These are phyloP conservation scores for Breviolum minutum DNA, from an alignment of 73 alveolate genomes.

Conservation along the genomic window DNA sequence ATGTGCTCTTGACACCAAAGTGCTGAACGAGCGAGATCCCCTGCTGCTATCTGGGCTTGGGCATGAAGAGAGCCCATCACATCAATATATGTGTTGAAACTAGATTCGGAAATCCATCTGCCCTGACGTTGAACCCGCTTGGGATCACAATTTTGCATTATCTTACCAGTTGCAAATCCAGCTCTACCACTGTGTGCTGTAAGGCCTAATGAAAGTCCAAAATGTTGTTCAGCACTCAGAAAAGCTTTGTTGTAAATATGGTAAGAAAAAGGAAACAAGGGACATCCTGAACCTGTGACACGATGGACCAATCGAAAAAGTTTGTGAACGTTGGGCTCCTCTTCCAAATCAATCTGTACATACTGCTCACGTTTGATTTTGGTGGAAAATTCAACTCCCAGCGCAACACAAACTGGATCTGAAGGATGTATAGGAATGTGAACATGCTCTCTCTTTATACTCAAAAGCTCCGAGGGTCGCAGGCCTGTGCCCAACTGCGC, in stretches of 20 bases:
- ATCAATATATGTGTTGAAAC: constrained; percentile 19
- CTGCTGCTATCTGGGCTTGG: not conserved
- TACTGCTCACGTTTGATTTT: constrained; percentile 21
- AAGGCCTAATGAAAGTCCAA: not conserved
- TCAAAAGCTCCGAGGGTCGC: constrained; percentile 14
- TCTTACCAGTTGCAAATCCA: not conserved
- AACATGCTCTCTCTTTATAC: not conserved
- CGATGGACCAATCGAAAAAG: not conserved
- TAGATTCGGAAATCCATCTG: not conserved
- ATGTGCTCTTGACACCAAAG: not conserved
- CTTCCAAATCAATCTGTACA: not conserved
- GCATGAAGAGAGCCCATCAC: not conserved
- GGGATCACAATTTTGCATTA: not conserved
- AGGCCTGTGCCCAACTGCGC: not conserved
- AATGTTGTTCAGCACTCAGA: not conserved
- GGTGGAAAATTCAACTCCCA: not conserved
- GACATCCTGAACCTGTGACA: not conserved
- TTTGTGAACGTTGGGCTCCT: not conserved
- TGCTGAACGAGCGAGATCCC: not conserved
- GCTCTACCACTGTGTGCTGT: constrained; percentile 25
- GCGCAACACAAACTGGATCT: not conserved
- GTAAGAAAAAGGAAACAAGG: not conserved
- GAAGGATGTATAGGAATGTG: not conserved
- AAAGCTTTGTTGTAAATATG: not conserved
- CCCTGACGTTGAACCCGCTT: not conserved